These are phyloP conservation scores for Dalechampia spathulata DNA, from an alignment of 441 rosid species.

Conservation along the genomic window DNA sequence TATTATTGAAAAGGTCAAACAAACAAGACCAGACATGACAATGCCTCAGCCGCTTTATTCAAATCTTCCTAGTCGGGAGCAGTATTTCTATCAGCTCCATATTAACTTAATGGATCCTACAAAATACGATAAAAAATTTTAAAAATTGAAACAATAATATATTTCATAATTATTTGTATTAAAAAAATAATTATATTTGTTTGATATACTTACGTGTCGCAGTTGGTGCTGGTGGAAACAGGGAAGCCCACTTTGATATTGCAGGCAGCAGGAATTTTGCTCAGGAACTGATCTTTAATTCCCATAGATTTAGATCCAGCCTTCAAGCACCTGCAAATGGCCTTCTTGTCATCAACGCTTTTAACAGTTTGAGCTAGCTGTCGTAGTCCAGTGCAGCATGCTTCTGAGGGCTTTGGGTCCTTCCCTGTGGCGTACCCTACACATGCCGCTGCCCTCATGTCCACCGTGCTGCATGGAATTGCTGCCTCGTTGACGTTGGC, in stretches of 20 bases:
- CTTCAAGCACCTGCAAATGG: conserved; percentile 33
- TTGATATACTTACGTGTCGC: conserved; percentile 18
- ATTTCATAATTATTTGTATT: too few relatives aligned
- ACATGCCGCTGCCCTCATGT: conserved; percentile 22
- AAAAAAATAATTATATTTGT: too few relatives aligned
- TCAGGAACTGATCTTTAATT: conserved; percentile 26
- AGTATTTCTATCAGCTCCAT: background rate
- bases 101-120: background rate
- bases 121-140: background rate
- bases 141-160: background rate
- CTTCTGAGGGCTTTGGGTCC: conserved; percentile 3
- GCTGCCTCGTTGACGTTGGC: conserved; percentile 11
- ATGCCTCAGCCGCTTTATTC: background rate
- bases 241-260: conserved; percentile 34
- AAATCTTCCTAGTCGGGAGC: background rate
- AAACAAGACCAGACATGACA: conserved; percentile 1
- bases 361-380: conserved; percentile 22
- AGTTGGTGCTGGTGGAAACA: conserved; percentile 24
- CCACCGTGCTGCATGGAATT: conserved; percentile 20
- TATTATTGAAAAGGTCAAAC: background rate
- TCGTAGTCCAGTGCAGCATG: conserved; percentile 27
- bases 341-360: conserved; percentile 28
- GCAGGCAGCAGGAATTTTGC: conserved; percentile 30
- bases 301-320: conserved; percentile 17
- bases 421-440: conserved; percentile 27